A percentile compares a stretch with the other conserved stretches of the same genome.
Evolutionary conservation across 2,329 filamentous ascomycete genomes (phyloP).

Genomic region (Xylariaceae sp.): DNA sequence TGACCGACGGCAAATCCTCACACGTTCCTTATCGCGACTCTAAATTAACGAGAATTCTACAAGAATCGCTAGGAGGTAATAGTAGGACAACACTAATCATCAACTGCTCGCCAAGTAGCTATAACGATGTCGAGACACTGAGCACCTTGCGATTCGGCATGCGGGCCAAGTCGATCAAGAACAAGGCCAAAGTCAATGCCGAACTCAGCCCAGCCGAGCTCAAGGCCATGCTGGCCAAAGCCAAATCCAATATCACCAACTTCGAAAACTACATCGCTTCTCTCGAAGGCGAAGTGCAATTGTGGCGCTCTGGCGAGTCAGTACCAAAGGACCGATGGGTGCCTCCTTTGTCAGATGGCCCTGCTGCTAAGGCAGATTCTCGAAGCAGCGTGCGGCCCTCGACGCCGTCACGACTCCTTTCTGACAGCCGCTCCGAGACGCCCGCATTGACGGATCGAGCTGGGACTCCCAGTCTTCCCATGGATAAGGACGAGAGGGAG

Average conservation of each 20-base stretch:
- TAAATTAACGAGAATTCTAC: conserved; percentile 92
- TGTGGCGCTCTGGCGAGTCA: conserved; percentile 83
- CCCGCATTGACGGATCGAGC: conserved; percentile 73
- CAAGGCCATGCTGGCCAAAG: conserved; percentile 89
- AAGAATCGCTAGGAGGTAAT: conserved; percentile 97
- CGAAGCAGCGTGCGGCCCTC: conserved; percentile 48
- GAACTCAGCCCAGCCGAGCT: conserved; percentile 94
- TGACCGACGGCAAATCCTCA: conserved; percentile 95
- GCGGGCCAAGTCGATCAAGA: conserved; percentile 97
- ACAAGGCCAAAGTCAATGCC: conserved; percentile 99
- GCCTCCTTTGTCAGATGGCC: conserved; percentile 58
- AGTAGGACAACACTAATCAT: conserved; percentile 97
- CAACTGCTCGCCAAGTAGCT: conserved; percentile 98
- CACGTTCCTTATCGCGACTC: conserved; percentile 97
- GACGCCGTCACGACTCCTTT: conserved; percentile 48
- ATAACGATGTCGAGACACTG: conserved; percentile 94
- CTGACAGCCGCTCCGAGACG: conserved; percentile 62
- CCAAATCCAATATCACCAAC: conserved; percentile 81
- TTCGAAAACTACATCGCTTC: conserved; percentile 84
- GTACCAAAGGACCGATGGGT: conserved; percentile 92
- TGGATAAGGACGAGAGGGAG: conserved; percentile 96
- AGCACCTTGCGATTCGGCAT: conserved; percentile 93
- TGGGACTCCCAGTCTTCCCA: conserved; percentile 78
- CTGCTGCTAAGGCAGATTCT: conserved; percentile 43
- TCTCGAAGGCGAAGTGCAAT: conserved; percentile 78